Evolutionary conservation across 768 basidiomycete species (phyloP).

Genomic region (Termitomyces sp.): DNA sequence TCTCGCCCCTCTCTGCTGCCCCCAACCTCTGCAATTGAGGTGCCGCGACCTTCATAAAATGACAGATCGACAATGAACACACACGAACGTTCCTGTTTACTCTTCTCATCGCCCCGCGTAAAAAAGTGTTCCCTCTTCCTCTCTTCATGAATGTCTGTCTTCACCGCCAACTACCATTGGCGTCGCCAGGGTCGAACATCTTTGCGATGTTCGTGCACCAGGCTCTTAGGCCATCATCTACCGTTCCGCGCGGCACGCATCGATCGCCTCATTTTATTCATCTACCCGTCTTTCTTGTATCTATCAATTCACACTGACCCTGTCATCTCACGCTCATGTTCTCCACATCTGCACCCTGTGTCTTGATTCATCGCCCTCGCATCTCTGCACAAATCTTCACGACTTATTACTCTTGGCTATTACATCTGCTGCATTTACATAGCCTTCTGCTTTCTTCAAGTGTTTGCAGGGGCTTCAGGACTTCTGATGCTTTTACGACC

Average conservation of each 20-base stretch:
- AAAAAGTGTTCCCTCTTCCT: neutral
- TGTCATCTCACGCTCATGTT: conserved; percentile 8
- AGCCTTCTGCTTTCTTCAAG: conserved; percentile 10
- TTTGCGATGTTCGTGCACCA: neutral
- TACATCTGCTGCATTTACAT: conserved; percentile 16
- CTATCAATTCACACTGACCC: conserved; percentile 15
- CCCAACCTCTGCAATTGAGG: conserved; percentile 46
- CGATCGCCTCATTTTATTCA: conserved; percentile 16
- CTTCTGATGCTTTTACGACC: conserved; percentile 17
- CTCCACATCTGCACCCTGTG: conserved; percentile 21
- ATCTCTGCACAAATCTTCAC: conserved; percentile 31
- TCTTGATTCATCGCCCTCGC: conserved; percentile 24
- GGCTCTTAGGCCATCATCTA: conserved; percentile 6
- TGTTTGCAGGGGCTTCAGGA: conserved; percentile 9
- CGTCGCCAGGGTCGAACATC: neutral
- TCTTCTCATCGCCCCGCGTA: conserved; percentile 3
- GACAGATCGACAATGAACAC: neutral
- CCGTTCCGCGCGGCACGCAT: conserved; percentile 13
- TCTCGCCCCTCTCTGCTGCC: conserved; percentile 34
- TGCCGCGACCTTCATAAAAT: neutral
- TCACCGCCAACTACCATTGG: neutral
- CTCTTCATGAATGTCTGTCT: neutral
- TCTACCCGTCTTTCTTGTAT: conserved; percentile 17
- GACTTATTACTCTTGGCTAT: conserved; percentile 23
- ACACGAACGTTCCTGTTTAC: neutral